Percentiles rank a stretch among this genome's conserved stretches.
Evolutionary conservation across 2,329 filamentous ascomycete species (phyloP).

Genomic region (Trichophaea hybrida): DNA sequence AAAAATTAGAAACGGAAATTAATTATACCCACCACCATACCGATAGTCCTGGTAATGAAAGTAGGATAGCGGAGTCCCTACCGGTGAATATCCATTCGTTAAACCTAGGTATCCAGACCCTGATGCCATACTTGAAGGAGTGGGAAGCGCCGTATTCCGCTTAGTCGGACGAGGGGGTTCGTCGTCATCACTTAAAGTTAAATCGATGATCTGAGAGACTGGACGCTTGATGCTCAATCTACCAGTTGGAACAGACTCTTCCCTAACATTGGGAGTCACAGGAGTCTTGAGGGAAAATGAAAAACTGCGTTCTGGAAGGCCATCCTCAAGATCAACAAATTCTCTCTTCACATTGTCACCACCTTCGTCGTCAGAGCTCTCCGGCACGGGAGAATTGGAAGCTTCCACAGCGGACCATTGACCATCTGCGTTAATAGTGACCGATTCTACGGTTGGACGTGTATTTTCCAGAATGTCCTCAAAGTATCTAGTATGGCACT

Average conservation of each 20-base stretch:
- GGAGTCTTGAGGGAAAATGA: constrained; percentile 12
- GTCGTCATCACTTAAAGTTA: constrained; percentile 44
- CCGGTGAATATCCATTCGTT: constrained; percentile 1
- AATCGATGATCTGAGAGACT: constrained; percentile 42
- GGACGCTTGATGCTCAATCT: constrained; percentile 37
- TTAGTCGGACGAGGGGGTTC: constrained; percentile 34
- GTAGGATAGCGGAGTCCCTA: neutral
- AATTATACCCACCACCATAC: neutral
- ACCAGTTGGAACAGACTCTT: constrained; percentile 9
- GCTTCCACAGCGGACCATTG: constrained; percentile 44
- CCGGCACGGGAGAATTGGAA: constrained; percentile 20
- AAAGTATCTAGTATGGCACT: constrained; percentile 50
- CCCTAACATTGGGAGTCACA: constrained; percentile 8
- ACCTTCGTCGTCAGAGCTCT: constrained; percentile 14
- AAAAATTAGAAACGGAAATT: constrained; percentile 7
- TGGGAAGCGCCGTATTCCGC: constrained; percentile 10
- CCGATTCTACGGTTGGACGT: constrained; percentile 57
- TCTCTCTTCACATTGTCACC: constrained; percentile 7
- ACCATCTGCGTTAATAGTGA: constrained; percentile 79
- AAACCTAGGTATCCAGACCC: neutral
- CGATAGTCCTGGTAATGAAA: neutral
- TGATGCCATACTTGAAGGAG: constrained; percentile 14
- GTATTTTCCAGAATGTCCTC: constrained; percentile 71
- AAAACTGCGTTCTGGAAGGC: neutral
- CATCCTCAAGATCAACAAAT: constrained; percentile 10